Evolutionary conservation across 1,284 basidiomycete genomes (phyloP), one percentile per base, ranked within the genome.

Genomic region (Cerrena zonata): DNA sequence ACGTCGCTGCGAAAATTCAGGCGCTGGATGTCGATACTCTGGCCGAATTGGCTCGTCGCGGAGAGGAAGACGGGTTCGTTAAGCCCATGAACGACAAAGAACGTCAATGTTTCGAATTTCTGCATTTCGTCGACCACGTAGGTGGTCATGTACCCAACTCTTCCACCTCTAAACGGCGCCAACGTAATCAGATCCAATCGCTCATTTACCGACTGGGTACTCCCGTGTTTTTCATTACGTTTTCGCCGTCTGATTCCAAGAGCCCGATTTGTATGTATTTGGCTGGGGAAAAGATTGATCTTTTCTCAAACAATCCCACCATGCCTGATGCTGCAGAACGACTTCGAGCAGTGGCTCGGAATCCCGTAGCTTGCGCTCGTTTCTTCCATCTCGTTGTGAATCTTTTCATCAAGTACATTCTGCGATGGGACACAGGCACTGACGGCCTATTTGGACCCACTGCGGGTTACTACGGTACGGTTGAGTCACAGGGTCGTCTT

Each of bases 181-280:
- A 51, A 47, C 36, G 66, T 19, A 67, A 67, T 55, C 65, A 74
- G 48, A 66, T 73, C 2, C 69, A 68, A 68, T 65, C 69, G 1
- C 42, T 73, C 3, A 68, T 66, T 15, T 55, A 52, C 5, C 57
- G 57, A 43, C 15, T 52, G 18, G 68, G 70, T 24, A 60, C 68
- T 3, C 69, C 69, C 0, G 55, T 56, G 0, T 71, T 67, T 66
- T 72, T 64, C 51, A 68, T 72, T 18, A 41, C 39, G 10, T 41
- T n/a, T 41, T 5, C 21, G 7, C 18, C 21, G 7, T 41, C 7
- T 19, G 21, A 41, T 18, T 41, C 18, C 18, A 41, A 41, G 39
- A 41, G 21, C 18, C 39, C 39, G 7, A 41, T 41, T 22, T 41
- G 39, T 41, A 7, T 41, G 39, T 41, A 41, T 22, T 18, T 41